phyloP scores from a whole-genome alignment of 1,139 yeast species.

The Debaryomyces sp. region DNA sequence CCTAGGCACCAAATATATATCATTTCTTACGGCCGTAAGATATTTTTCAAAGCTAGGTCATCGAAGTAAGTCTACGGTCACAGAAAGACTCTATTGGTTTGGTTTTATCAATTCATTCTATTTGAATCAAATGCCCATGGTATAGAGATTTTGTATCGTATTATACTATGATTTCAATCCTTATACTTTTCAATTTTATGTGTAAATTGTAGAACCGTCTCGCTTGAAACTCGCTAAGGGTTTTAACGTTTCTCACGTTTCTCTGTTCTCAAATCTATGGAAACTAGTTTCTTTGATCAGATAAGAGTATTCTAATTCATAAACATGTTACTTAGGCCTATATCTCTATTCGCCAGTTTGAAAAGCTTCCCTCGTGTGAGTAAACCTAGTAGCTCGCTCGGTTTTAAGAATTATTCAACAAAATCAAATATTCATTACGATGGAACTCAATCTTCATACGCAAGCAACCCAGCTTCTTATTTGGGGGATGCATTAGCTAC shows the following conservation, averaged over 20 bases:
- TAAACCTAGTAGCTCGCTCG: background rate
- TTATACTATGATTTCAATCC: background rate
- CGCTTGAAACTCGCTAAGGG: background rate
- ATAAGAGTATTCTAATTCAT: background rate
- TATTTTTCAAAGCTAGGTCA: background rate
- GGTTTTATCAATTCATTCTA: background rate
- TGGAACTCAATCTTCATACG: slow-evolving; percentile 7
- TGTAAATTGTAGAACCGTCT: background rate
- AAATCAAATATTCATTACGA: slow-evolving; percentile 6
- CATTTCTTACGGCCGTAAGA: background rate
- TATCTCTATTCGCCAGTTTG: background rate
- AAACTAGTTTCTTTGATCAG: background rate
- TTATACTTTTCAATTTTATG: background rate
- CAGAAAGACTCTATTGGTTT: background rate
- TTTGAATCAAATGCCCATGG: background rate
- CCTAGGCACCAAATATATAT: background rate
- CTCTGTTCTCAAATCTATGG: background rate
- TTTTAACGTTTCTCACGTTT: background rate
- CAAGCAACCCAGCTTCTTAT: slow-evolving; percentile 12
- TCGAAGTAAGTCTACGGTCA: background rate
- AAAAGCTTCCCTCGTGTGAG: background rate
- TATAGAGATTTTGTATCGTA: background rate
- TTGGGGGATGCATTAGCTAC: slow-evolving; percentile 29
- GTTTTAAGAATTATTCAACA: background rate
- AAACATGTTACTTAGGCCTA: background rate